Conservation (phyloP, 495 filamentous ascomycete species). For the Immersiella caudata region DNA sequence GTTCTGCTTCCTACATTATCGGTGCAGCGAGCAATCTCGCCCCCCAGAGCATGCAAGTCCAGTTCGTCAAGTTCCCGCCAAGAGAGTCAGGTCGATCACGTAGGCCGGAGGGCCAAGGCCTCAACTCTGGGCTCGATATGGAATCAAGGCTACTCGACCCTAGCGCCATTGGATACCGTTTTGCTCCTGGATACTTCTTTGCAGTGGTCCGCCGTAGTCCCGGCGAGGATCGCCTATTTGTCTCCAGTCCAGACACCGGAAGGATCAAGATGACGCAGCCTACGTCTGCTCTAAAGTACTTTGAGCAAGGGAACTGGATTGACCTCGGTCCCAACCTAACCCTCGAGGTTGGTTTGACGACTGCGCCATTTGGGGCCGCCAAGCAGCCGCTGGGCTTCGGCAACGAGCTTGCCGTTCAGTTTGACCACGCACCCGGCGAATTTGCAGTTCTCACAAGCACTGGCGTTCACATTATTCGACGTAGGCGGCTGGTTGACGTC, state of each 20-base stretch:
- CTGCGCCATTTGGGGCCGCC: conserved; percentile 67
- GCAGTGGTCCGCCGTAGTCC: conserved; percentile 61
- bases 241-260: conserved; percentile 84
- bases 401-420: conserved; percentile 94
- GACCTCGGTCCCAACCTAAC: conserved; percentile 63
- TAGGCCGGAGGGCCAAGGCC: conserved; percentile 8
- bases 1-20: conserved; percentile 68
- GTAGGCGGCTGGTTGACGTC: conserved; percentile 86
- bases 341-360: conserved; percentile 76
- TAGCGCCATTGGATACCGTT: conserved; percentile 64
- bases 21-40: conserved; percentile 58
- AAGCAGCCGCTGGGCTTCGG: conserved; percentile 80
- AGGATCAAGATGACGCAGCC: conserved; percentile 63
- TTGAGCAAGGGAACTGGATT: conserved; percentile 77
- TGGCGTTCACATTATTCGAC: conserved; percentile 80
- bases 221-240: conserved; percentile 68
- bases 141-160: conserved; percentile 52
- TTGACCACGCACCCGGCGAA: conserved; percentile 76
- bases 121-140: conserved; percentile 43
- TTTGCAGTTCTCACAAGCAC: conserved; percentile 89
- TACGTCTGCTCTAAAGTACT: conserved; percentile 55
- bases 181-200: conserved; percentile 88
- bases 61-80: conserved; percentile 92
- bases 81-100: conserved; percentile 26
- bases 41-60: conserved; percentile 94